phyloP scores from a whole-genome alignment of 2,329 filamentous ascomycete genomes.

The Ascosphaera aggregata region DNA sequence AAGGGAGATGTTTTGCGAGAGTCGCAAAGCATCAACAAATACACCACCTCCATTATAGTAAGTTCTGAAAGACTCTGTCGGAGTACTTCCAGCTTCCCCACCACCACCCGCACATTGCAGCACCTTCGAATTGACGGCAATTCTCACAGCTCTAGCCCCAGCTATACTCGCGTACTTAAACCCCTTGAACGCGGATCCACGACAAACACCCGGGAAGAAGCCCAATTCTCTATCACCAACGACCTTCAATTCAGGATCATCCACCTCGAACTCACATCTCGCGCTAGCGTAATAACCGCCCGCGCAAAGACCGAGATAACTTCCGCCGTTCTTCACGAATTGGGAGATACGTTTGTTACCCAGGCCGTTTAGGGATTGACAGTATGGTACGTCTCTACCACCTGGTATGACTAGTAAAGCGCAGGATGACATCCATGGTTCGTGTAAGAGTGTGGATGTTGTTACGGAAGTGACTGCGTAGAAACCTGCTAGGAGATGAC shows the following conservation, averaged over 20 bases:
- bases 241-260: conserved; percentile 59
- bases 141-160: conserved; percentile 48
- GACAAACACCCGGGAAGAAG: conserved; percentile 71
- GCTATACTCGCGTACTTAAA: conserved; percentile 79
- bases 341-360: conserved; percentile 69
- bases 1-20: no score
- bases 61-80: conserved; percentile 40
- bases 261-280: conserved; percentile 79
- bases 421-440: conserved; percentile 76
- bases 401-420: conserved; percentile 81
- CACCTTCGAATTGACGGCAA: conserved; percentile 38
- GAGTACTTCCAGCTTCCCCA: conserved; percentile 26
- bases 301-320: conserved; percentile 79
- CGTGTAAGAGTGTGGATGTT: conserved; percentile 57
- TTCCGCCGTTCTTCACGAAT: conserved; percentile 65
- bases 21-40: conserved; percentile 59
- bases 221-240: conserved; percentile 61
- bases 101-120: no score
- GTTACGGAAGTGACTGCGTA: conserved; percentile 81
- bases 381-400: conserved; percentile 84
- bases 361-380: conserved; percentile 61
- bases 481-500: conserved; percentile 63
- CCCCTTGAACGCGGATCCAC: conserved; percentile 67
- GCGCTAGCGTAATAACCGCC: conserved; percentile 75
- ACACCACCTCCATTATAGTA: conserved; percentile 94